These are phyloP conservation scores for Umbelopsis vinacea DNA, from an alignment of 192 early-diverging fungal species.

Conservation along the genomic window DNA sequence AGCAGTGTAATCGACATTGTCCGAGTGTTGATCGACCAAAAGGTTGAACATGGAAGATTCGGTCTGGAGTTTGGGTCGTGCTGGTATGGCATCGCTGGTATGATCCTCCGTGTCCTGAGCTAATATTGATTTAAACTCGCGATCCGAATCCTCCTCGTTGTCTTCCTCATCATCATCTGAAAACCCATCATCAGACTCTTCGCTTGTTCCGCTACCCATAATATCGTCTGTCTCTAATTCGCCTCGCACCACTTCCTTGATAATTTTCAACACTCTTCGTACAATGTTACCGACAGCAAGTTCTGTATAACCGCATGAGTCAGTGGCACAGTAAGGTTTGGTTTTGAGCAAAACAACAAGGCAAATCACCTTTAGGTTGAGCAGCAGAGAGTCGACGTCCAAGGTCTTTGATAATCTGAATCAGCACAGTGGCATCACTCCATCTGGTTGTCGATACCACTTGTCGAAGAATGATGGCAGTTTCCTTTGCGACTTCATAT, in stretches of 20 bases:
- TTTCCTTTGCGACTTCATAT: slow-evolving; percentile 70
- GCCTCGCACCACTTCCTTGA: slow-evolving; percentile 68
- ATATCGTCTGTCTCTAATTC: slow-evolving; percentile 33
- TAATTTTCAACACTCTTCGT: slow-evolving; percentile 81
- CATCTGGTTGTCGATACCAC: slow-evolving; percentile 79
- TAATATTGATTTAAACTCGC: slow-evolving; percentile 24
- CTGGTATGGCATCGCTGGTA: not conserved
- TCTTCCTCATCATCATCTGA: slow-evolving; percentile 30
- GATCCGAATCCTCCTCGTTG: slow-evolving; percentile 28
- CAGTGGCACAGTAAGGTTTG: not conserved
- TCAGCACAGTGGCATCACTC: slow-evolving; percentile 63
- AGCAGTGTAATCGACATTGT: slow-evolving; percentile 4
- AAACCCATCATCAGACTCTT: slow-evolving; percentile 14
- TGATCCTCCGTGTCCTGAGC: slow-evolving; percentile 29
- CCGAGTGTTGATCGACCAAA: slow-evolving; percentile 56
- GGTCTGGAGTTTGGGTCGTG: slow-evolving; percentile 19
- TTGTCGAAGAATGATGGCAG: slow-evolving; percentile 73
- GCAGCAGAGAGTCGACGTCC: slow-evolving; percentile 73
- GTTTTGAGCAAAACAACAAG: not conserved
- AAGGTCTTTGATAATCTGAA: slow-evolving; percentile 67
- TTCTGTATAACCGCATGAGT: slow-evolving; percentile 53
- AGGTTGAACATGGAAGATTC: slow-evolving; percentile 66
- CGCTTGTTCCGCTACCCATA: slow-evolving; percentile 21
- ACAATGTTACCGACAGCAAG: slow-evolving; percentile 86
- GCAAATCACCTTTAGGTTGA: slow-evolving; percentile 69